Evolutionary conservation across 2,329 filamentous ascomycete genomes (phyloP), one percentile per base, ranked within the genome.

Genomic region (Chaetomium strumarium): DNA sequence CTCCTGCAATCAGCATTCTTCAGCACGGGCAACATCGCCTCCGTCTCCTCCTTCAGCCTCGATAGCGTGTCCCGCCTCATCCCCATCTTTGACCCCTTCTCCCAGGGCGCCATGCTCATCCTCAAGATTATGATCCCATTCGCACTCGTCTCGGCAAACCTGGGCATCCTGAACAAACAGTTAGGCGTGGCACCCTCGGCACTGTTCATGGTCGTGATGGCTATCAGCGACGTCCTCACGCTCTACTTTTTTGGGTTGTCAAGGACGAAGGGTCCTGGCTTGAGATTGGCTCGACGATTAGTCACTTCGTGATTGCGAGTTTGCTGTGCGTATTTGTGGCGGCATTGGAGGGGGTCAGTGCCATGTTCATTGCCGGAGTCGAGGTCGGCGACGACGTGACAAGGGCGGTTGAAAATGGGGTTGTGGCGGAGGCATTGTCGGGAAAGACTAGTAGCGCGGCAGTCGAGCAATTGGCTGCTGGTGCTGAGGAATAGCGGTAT

Each of bases 271-370:
- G 93, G 0, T 93, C 87, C 19, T 99, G 93, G 93, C 72, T 99
- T 55, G 93, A 99, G 67, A 99, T 99, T 66, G 93, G 93, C 31
- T 95, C 90, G 29, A 96, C 90, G 3, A 99, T 99, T 60, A 95
- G 83, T 64, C 91, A 97, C 68, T 99, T 97, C 69, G 83, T 84
- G 56, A 97, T 99, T 71, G 92, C 90, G 16, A 96, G 90, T 68
- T 68, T 89, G 61, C 66, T 97, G 41, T 93, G 90, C 61, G 84
- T 95, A 9, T 99, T 99, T 72, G 90, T 99, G 40, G 89, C 90
- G 0, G 83, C 80, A 13, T 72, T 99, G 42, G 93, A 99, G 72
- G 84, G 86, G 14, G 80, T 95, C 3, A 96, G 90, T 65, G 88
- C 88, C 63, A 69, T 87, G 44, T 88, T 96, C 59, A 87, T 95